Evolutionary conservation across 805 yeast genomes (phyloP).

Genomic region (Hanseniaspora meyeri): DNA sequence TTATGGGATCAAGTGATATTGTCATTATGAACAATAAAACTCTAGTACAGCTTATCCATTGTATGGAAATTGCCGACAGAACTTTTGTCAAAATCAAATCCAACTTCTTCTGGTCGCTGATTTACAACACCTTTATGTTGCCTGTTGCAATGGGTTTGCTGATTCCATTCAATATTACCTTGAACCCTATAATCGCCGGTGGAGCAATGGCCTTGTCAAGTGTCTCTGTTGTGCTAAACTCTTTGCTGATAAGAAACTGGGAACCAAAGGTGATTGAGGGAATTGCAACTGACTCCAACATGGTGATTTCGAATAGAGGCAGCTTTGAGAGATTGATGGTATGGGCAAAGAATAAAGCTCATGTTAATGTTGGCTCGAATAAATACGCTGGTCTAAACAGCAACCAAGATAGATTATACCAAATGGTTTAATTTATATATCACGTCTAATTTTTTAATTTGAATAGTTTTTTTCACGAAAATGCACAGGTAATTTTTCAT

Average conservation of each 20-base stretch:
- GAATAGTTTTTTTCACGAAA: background rate
- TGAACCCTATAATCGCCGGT: constrained; percentile 84
- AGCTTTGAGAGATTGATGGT: background rate
- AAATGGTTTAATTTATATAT: background rate
- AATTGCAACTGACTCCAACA: background rate
- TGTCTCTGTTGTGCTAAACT: constrained; percentile 72
- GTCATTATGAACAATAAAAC: constrained; percentile 46
- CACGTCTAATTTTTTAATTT: background rate
- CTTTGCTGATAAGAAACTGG: constrained; percentile 63
- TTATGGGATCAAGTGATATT: constrained; percentile 91
- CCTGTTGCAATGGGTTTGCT: constrained; percentile 94
- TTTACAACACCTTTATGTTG: constrained; percentile 72
- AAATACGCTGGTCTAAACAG: background rate
- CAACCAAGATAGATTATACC: background rate
- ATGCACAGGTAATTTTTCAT: background rate
- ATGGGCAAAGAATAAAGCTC: constrained; percentile 1
- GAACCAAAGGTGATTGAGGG: constrained; percentile 23
- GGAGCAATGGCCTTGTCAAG: constrained; percentile 89
- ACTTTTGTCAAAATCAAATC: constrained; percentile 65
- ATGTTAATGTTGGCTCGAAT: background rate
- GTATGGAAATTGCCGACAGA: constrained; percentile 53
- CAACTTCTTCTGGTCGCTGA: constrained; percentile 77
- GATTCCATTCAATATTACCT: constrained; percentile 59
- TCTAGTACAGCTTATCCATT: constrained; percentile 42
- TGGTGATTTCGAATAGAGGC: background rate